phyloP scores from a whole-genome alignment of 225 moss, liverwort and hornwort species.

The Lunularia cruciata region DNA sequence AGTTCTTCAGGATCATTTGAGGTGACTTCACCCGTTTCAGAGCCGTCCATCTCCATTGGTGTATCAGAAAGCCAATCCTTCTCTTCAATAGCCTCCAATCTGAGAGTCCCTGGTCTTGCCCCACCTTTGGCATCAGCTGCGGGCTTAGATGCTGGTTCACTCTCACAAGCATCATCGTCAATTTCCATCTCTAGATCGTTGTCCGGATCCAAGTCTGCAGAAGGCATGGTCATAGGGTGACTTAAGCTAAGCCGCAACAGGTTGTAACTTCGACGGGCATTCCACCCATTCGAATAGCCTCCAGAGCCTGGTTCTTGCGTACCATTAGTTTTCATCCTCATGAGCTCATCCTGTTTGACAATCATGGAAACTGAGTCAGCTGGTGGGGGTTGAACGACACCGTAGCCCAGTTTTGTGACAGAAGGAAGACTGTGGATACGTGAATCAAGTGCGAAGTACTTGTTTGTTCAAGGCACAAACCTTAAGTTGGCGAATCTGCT shows the following conservation, averaged over 20 bases:
- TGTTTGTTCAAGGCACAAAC: slow-evolving; percentile 20
- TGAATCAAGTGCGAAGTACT: not conserved
- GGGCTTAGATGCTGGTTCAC: not conserved
- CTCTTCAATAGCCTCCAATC: slow-evolving; percentile 39
- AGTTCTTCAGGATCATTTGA: not conserved
- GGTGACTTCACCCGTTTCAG: not conserved
- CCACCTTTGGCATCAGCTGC: not conserved
- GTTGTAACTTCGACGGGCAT: slow-evolving; percentile 43
- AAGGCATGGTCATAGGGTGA: slow-evolving; percentile 40
- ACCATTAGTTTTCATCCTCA: slow-evolving; percentile 75
- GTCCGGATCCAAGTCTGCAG: slow-evolving; percentile 32
- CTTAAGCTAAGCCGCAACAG: slow-evolving; percentile 48
- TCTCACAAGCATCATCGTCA: slow-evolving; percentile 28
- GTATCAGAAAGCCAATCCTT: slow-evolving; percentile 31
- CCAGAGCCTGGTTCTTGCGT: slow-evolving; percentile 41
- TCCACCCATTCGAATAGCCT: slow-evolving; percentile 61
- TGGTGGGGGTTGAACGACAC: not conserved
- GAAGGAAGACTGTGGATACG: too few relatives aligned
- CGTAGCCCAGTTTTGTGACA: too few relatives aligned
- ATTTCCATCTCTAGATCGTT: slow-evolving; percentile 44
- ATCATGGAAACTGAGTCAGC: not conserved
- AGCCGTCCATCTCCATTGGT: slow-evolving; percentile 29
- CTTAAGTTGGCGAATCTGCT: slow-evolving; percentile 97
- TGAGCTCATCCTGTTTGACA: slow-evolving; percentile 72
- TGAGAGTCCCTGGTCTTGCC: not conserved